Evolutionary conservation across 805 yeast species (phyloP).

Genomic region (Kodamaea nitidulidarum): DNA sequence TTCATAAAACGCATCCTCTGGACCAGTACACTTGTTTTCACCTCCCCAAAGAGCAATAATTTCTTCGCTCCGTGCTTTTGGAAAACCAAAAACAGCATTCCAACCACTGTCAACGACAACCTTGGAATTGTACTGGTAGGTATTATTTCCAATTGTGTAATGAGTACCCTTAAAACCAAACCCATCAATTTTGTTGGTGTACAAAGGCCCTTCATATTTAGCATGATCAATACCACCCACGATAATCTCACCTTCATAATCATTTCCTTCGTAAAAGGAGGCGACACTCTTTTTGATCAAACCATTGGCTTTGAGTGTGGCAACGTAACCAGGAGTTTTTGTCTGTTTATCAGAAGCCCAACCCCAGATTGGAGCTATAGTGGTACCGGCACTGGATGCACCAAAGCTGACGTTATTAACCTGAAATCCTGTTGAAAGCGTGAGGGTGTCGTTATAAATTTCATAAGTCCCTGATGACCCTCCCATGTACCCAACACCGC

Average conservation of each 20-base stretch:
- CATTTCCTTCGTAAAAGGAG: conserved; percentile 55
- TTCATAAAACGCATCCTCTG: neutral
- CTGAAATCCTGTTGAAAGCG: conserved; percentile 9
- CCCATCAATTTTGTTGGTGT: conserved; percentile 11
- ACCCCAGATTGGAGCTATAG: neutral
- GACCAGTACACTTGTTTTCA: neutral
- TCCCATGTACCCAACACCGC: neutral
- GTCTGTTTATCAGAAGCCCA: conserved; percentile 16
- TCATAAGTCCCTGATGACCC: conserved; percentile 28
- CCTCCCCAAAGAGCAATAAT: neutral
- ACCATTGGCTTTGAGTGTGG: conserved; percentile 54
- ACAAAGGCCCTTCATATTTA: conserved; percentile 11
- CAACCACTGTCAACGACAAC: conserved; percentile 1
- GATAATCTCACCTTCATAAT: conserved; percentile 10
- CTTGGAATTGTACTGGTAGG: neutral
- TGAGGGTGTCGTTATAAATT: conserved; percentile 33
- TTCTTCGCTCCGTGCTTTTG: neutral
- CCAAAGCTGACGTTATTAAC: conserved; percentile 10
- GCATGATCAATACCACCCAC: conserved; percentile 14
- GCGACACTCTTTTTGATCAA: conserved; percentile 51
- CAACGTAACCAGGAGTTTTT: conserved; percentile 62
- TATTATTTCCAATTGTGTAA: neutral
- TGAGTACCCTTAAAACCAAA: neutral
- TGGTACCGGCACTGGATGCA: neutral
- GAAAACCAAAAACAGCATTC: neutral